Evolutionary conservation across 164 flowering plant species (phyloP), one percentile per base, ranked within the genome.

Genomic region (Berberis vulgaris): DNA sequence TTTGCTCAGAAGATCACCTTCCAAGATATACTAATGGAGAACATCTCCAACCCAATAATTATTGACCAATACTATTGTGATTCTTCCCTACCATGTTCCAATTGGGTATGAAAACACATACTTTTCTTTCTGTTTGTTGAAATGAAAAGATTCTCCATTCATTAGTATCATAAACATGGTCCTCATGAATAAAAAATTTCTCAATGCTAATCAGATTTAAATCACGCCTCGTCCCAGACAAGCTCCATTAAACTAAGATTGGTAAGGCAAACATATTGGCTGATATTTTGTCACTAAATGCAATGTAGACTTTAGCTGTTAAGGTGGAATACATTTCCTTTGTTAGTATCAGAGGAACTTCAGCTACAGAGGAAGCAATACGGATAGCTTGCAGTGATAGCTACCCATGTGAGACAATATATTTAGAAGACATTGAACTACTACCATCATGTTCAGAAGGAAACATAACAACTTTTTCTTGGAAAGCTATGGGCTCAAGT

Each of bases 51-150:
- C 76, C 96, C 97, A 42, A 85, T 95, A 58, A 83, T 91, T 61
- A 77, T 95, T 45, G 88, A 95, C 77, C 99, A 95, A 67, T 89
- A 83, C 66, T 95, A 95, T 65, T 95, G 99, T 60, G 99, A 95
- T 67, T 82, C 96, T 2, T 57, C 5, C 7, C 1, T 3, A 7
- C 84, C 90, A 49, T 91, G 99, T 80, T 61, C 59, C 43, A 94
- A 94, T 71, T 89, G 89, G 97, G 97, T 91, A 81, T 6, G 5
- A 3, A 49, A 40, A 40, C 26, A 52, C 59, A 57, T 12, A 45
- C 41, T 9, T 6, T 26, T 55, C 13, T 49, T 46, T 57, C 54
- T 57, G 40, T 40, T 7, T 13, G 2, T 11, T 45, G 26, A 26
- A 26, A 26, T 26, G 26, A 26, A 26, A 26, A 26, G 26, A 26